These are phyloP conservation scores for Filobasidium uniguttulatum DNA, from an alignment of 1,284 basidiomycete genomes.

Conservation along the genomic window DNA sequence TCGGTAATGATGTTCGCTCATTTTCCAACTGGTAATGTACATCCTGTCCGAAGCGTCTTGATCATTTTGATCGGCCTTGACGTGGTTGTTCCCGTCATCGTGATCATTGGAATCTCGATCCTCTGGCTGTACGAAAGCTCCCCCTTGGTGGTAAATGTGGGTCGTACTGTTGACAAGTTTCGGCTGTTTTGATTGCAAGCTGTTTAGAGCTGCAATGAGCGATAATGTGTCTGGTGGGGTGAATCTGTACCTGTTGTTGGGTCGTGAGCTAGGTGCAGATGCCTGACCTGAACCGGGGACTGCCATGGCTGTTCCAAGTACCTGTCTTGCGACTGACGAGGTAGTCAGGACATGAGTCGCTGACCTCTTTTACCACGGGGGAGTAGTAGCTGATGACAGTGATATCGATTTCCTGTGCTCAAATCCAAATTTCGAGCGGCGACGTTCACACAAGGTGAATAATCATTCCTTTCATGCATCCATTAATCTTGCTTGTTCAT, in stretches of 20 bases:
- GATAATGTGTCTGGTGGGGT: neutral
- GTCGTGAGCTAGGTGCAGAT: no score
- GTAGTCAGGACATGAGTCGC: no score
- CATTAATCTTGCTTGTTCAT: no score
- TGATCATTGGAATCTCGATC: neutral
- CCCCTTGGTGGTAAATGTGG: neutral
- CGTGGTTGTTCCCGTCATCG: neutral
- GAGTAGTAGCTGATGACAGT: no score
- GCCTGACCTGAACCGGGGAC: no score
- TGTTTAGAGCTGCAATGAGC: neutral
- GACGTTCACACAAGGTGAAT: no score
- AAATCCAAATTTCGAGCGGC: no score
- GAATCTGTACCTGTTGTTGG: neutral
- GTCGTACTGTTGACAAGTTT: neutral
- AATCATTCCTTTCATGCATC: no score
- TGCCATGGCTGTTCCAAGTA: no score
- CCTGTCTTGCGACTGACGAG: no score
- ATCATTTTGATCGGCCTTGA: neutral
- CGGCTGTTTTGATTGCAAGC: neutral
- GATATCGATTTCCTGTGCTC: no score
- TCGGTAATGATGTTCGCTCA: conserved; percentile 89
- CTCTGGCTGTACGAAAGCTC: neutral
- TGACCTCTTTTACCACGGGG: no score
- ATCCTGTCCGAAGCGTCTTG: conserved; percentile 6
- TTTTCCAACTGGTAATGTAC: conserved; percentile 71